Base-by-base conservation (phyloP, 768 basidiomycete species). In the Rhodotorula taiwanensis region DNA sequence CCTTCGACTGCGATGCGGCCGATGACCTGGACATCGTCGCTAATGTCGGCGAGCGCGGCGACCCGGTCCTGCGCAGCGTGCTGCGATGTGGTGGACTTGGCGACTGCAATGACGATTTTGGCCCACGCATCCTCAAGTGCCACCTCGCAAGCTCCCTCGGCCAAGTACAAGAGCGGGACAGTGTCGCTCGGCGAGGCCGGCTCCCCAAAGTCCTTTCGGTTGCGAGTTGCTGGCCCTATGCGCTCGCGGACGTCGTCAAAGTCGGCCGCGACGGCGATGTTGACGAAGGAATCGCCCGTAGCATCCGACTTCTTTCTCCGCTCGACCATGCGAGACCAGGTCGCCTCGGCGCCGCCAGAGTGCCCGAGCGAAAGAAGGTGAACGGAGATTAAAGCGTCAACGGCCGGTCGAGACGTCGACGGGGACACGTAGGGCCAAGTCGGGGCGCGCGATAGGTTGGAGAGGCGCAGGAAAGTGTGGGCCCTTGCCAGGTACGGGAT, bases 381-480 rank as follows among this genome's bases (percentile, higher is more conserved):
- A 5, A 61, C 28, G 2, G 68, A 42, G 42, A 66, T 52, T 6
- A 72, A 54, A 8, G 68, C 68, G 31, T 56, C 49, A 27, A 70
- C 57, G 41, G 71, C 62, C 6, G 66, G n/a, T 2, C 41, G 60
- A 5, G 69, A 45, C 30, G 63, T 52, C 5, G 69, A 52, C 14
- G 63, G 56, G 20, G 66, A 52, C 18, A 58, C 54, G 14, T 57
- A 20, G 0, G 71, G 71, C 71, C 71, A 72, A 18, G 60, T 21
- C 0, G 66, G 39, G 8, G 66, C 67, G n/a, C 63, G 66, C 3
- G 63, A 58, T 36, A 70, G 55, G 66, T 64, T 66, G 28, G 41
- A 55, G 3, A 70, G 60, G 21, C 53, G 62, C 15, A 67, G 50
- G 70, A 70, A 70, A 31, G 70, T 67, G 60, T 63, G 61, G 23